phyloP scores from a whole-genome alignment of 1,139 yeast species.

The Pneumocystis canis region DNA sequence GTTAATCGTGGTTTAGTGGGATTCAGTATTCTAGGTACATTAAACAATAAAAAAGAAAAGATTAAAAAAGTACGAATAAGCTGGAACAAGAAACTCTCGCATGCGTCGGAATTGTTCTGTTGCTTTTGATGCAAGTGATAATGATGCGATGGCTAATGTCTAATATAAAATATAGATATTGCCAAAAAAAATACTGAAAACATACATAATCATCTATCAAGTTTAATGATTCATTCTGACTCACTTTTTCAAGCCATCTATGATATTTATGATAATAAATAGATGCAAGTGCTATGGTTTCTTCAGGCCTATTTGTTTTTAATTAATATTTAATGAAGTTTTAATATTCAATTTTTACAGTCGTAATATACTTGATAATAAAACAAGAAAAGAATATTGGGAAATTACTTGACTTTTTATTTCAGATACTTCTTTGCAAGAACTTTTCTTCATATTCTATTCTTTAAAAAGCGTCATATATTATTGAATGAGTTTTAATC shows the following conservation, averaged over 20 bases:
- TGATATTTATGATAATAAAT: slow-evolving; percentile 4
- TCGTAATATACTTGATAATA: background rate
- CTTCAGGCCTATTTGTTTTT: slow-evolving; percentile 3
- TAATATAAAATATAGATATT: background rate
- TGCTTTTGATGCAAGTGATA: slow-evolving; percentile 15
- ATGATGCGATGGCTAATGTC: slow-evolving; percentile 11
- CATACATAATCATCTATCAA: background rate
- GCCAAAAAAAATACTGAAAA: background rate
- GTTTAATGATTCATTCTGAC: background rate
- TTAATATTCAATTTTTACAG: background rate
- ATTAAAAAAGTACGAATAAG: slow-evolving; percentile 9
- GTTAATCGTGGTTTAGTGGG: slow-evolving; percentile 10
- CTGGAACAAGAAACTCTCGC: slow-evolving; percentile 16
- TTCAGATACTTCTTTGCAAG: background rate
- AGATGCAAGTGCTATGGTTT: slow-evolving; percentile 8
- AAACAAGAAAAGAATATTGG: background rate
- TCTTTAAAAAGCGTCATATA: background rate
- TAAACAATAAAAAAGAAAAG: background rate
- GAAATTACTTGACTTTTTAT: background rate
- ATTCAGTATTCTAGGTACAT: slow-evolving; percentile 7
- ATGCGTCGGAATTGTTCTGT: slow-evolving; percentile 15
- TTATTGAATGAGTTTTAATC: background rate
- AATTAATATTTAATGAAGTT: background rate
- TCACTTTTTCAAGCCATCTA: slow-evolving; percentile 1
- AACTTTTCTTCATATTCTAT: background rate